Percentiles rank a stretch among this genome's conserved stretches.
Evolutionary conservation across 2,329 filamentous ascomycete species (phyloP).

Genomic region (Apiospora arundinis): DNA sequence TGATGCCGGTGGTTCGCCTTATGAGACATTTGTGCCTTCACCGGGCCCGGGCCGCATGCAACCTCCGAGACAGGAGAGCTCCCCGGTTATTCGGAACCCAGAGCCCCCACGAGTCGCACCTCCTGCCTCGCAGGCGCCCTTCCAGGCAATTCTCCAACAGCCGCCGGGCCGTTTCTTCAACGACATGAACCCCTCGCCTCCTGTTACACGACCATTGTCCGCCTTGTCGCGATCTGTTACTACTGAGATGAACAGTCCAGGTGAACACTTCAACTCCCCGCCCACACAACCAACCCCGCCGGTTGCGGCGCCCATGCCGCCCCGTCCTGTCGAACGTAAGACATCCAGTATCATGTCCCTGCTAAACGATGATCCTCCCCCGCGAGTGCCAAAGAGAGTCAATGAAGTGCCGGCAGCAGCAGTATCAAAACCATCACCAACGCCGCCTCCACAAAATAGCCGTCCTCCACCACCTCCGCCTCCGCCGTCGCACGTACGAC

Average conservation of each 20-base stretch:
- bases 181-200: conserved; percentile 48
- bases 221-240: conserved; percentile 38
- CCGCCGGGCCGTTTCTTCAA: conserved; percentile 50
- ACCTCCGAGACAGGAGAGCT: conserved; percentile 48
- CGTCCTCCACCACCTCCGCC: conserved; percentile 48
- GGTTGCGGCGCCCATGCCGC: conserved; percentile 47
- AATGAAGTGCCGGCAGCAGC: conserved; percentile 51
- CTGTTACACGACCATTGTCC: conserved; percentile 44
- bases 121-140: conserved; percentile 37
- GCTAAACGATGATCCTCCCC: conserved; percentile 65
- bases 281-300: conserved; percentile 46
- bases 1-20: conserved; percentile 51
- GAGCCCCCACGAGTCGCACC: conserved; percentile 50
- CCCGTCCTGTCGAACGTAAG: conserved; percentile 59
- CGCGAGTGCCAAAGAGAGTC: conserved; percentile 54
- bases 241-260: conserved; percentile 36
- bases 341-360: conserved; percentile 69
- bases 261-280: conserved; percentile 42
- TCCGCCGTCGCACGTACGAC: conserved; percentile 51
- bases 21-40: conserved; percentile 51
- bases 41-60: conserved; percentile 47
- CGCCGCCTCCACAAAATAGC: conserved; percentile 55
- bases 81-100: conserved; percentile 47
- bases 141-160: conserved; percentile 47
- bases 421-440: conserved; percentile 50